Evolutionary conservation across 768 basidiomycete genomes (phyloP), one percentile per base, ranked within the genome.

Genomic region (Paxillus involutus): DNA sequence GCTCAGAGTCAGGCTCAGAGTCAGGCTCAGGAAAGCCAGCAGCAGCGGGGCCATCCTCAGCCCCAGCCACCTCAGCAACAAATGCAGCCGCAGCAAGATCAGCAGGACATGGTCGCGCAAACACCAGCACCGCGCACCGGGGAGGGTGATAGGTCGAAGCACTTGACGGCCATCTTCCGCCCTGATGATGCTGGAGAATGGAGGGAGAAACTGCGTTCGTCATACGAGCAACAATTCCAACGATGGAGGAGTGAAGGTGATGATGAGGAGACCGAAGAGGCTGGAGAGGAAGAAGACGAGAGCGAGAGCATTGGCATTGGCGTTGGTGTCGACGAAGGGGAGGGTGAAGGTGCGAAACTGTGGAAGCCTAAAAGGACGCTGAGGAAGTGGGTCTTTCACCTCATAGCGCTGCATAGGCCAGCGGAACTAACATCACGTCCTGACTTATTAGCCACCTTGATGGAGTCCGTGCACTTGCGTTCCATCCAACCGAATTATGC

Each of bases 361-460:
- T 97, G 94, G 94, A 89, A 86, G 70, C 79, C 88, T 30, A 91
- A 88, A 71, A 80, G 89, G 71, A 94, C 89, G 42, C 73, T 98
- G 63, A 81, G 92, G 77, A 94, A 92, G 90, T 95, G 66, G 74
- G 92, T 80, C 52, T 56, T 59, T 52, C 49, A 58, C 53, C 56
- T 47, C 21, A 44, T 13, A n/a, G 12, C 43, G 36, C 39, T n/a
- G 12, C 47, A n/a, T 17, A 24, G 6, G 16, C 33, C 12, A 2
- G 33, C 13, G 13, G 13, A 24, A n/a, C 5, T 13, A 6, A 57
- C 58, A 29, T 55, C 58, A 12, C 56, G 16, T 30, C 59, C 41
- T 33, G 5, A 8, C 19, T 55, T 56, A 41, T 44, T 55, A 96
- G 94, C 70, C 97, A 99, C 71, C 77, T 99, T 57, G 96, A 98